These are phyloP conservation scores for Cercospora sp. DNA, from an alignment of 2,329 filamentous ascomycete species.

Conservation along the genomic window DNA sequence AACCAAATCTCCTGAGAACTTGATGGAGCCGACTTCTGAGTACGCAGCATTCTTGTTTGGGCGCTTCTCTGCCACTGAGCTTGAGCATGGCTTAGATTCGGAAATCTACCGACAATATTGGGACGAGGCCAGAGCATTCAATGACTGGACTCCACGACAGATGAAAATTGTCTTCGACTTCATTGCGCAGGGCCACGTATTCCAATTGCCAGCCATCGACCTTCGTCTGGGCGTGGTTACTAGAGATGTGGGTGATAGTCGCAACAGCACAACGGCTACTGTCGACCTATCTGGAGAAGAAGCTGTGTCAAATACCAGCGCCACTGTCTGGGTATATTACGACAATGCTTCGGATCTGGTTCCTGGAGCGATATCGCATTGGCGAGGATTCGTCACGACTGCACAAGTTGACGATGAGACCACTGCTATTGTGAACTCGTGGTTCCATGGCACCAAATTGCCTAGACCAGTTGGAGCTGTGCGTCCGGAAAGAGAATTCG, in stretches of 20 bases:
- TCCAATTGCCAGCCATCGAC: neutral
- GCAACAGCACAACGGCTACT: neutral
- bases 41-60: neutral
- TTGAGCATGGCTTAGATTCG: neutral
- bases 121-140: neutral
- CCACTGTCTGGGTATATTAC: neutral
- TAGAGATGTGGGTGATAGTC: neutral
- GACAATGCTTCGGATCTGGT: neutral
- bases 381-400: neutral
- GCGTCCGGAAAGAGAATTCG: neutral
- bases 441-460: neutral
- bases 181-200: neutral
- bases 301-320: neutral
- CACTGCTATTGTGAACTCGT: neutral
- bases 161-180: constrained; percentile 5
- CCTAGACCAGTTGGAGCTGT: neutral
- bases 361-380: neutral
- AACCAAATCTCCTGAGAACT: neutral
- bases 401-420: neutral
- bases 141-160: constrained; percentile 2
- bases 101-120: neutral
- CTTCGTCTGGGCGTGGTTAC: constrained; percentile 6
- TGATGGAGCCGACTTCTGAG: neutral
- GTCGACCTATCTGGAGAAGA: neutral
- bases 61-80: neutral